phyloP scores from a whole-genome alignment of 371 early-diverging fungal species.

The Mucor saturninus region DNA sequence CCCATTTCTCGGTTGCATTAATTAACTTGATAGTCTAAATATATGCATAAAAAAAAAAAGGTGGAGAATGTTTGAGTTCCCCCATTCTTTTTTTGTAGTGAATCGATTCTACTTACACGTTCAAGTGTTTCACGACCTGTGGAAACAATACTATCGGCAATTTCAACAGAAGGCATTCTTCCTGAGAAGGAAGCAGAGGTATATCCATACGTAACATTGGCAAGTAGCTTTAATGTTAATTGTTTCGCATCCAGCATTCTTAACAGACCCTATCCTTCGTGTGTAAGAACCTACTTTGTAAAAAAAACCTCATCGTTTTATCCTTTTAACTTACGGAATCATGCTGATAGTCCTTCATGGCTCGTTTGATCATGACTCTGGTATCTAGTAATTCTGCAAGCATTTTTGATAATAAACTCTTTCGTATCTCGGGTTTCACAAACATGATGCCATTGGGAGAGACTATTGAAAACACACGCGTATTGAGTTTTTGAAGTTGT shows the following conservation, averaged over 20 bases:
- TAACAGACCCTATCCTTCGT: constrained; percentile 37
- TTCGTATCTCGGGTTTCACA: constrained; percentile 76
- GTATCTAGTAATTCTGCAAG: constrained; percentile 86
- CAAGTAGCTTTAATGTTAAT: constrained; percentile 83
- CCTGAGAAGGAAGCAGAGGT: constrained; percentile 86
- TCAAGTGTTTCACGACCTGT: constrained; percentile 85
- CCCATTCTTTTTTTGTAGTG: not conserved
- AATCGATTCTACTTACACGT: constrained; percentile 34
- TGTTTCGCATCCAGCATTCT: constrained; percentile 79
- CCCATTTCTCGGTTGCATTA: constrained; percentile 68
- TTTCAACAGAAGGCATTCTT: constrained; percentile 88
- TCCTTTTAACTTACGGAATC: constrained; percentile 50
- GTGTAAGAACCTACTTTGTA: not conserved
- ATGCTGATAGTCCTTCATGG: constrained; percentile 75
- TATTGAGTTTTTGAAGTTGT: not conserved
- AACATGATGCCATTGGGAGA: constrained; percentile 87
- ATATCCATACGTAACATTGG: constrained; percentile 94
- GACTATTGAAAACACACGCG: constrained; percentile 44
- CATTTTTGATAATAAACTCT: constrained; percentile 81
- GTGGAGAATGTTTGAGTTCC: not conserved
- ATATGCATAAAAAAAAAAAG: not conserved
- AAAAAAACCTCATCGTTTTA: not conserved
- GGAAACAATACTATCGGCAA: constrained; percentile 90
- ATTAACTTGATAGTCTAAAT: constrained; percentile 69
- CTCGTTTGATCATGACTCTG: constrained; percentile 84